Percentiles rank a stretch among this genome's conserved stretches.
Conservation (phyloP, 257 asterid species). For the Coffea eugenioides region DNA sequence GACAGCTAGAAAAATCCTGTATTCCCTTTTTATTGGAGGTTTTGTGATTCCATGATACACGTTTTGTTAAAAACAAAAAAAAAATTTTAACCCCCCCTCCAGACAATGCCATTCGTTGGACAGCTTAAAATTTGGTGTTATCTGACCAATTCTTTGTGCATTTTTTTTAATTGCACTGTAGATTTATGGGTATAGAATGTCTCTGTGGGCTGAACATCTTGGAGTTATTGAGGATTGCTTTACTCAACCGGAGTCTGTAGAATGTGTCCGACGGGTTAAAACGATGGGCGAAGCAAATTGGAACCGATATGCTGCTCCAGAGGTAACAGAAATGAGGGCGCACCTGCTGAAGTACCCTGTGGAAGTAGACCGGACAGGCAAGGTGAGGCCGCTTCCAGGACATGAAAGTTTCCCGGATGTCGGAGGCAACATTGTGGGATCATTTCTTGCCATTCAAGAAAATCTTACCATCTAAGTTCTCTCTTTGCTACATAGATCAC, state of each 20-base stretch:
- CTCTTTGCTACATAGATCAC: neutral
- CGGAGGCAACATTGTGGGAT: slow-evolving; percentile 83
- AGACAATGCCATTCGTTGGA: neutral
- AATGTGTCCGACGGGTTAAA: slow-evolving; percentile 78
- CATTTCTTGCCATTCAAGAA: slow-evolving; percentile 86
- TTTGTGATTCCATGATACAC: neutral
- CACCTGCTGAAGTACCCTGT: slow-evolving; percentile 91
- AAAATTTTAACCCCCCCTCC: no score
- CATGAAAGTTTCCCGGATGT: slow-evolving; percentile 85
- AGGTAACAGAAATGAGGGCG: slow-evolving; percentile 77
- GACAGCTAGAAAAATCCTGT: neutral
- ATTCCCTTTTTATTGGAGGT: neutral
- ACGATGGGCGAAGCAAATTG: slow-evolving; percentile 82
- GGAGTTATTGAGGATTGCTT: slow-evolving; percentile 84
- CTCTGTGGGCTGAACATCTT: slow-evolving; percentile 97
- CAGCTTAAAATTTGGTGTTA: neutral
- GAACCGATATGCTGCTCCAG: slow-evolving; percentile 66
- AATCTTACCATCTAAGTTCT: slow-evolving; percentile 64
- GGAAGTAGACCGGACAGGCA: slow-evolving; percentile 77
- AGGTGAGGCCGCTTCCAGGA: slow-evolving; percentile 71
- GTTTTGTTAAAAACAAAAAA: no score
- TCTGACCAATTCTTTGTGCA: neutral
- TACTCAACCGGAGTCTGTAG: slow-evolving; percentile 74
- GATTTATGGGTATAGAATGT: slow-evolving; percentile 94
- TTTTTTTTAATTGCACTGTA: slow-evolving; percentile 29